Evolutionary conservation across 805 yeast genomes (phyloP).

Genomic region (Grigorovia yakushimaensis): DNA sequence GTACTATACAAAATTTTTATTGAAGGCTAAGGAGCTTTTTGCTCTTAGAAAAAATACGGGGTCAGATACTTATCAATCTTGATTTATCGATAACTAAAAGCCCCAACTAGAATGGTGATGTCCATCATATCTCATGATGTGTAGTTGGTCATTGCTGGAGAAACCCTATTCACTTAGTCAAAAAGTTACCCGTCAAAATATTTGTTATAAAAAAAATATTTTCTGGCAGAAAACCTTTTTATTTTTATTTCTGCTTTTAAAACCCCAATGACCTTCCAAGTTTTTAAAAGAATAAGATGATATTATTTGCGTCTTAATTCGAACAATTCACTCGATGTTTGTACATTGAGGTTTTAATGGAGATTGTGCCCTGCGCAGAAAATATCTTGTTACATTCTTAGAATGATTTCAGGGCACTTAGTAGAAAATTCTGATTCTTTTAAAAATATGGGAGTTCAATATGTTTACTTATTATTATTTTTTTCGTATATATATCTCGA

Average conservation of each 20-base stretch:
- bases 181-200: not conserved
- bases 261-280: conserved; percentile 31
- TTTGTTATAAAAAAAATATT: not conserved
- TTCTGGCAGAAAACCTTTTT: not conserved
- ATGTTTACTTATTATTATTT: not conserved
- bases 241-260: conserved; percentile 5
- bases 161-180: too few relatives aligned
- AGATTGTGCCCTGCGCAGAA: conserved; percentile 32
- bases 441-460: not conserved
- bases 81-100: too few relatives aligned
- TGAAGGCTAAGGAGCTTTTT: too few relatives aligned
- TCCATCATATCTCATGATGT: too few relatives aligned
- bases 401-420: conserved; percentile 28
- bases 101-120: too few relatives aligned
- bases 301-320: conserved; percentile 27
- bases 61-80: too few relatives aligned
- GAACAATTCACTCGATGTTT: conserved; percentile 28
- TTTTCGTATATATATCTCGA: too few relatives aligned
- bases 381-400: conserved; percentile 31
- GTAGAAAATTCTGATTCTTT: conserved; percentile 32
- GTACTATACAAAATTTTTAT: too few relatives aligned
- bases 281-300: conserved; percentile 31
- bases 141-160: too few relatives aligned
- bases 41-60: too few relatives aligned
- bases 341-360: conserved; percentile 28